Evolutionary conservation across 108 stramenopile species (phyloP), one percentile per base, ranked within the genome.

Genomic region (Nannochloropsis gaditana): DNA sequence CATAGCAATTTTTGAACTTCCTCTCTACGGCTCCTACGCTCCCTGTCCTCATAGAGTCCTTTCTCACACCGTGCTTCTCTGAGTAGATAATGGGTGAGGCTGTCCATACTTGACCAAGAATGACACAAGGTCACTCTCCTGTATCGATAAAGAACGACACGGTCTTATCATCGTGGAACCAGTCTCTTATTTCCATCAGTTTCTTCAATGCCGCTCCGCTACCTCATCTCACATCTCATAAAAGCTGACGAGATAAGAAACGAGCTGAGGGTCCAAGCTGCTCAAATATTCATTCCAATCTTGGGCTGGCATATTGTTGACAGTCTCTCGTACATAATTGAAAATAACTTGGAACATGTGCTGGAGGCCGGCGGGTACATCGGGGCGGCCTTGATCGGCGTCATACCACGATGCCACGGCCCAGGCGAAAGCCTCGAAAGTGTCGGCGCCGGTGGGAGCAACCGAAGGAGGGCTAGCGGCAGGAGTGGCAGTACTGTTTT

Each of bases 331-430:
- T n/a, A 73, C 2, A 73, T 73, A 73, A n/a, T 73, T 73, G 59
- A 73, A 73, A n/a, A 73, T 73, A n/a, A 87, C 87, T 79, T 84
- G 87, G 9, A 87, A 83, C 15, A 87, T 87, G 11, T 84, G 50
- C 80, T 79, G 41, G 19, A 87, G 84, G 10, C 79, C 83, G 43
- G 80, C 87, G 42, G 83, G 44, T 9, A 87, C 45, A 11, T 83
- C 80, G 42, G 83, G 87, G 19, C 80, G 87, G 42, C 80, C 79
- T 9, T n/a, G 42, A 17, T 45, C 44, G 42, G 83, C 83, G 44
- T 87, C 83, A 44, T 87, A 83, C 87, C 87, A 87, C 21, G 87
- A 87, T 9, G 83, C 87, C 59, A 87, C 80, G 73, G 87, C 83
- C 21, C 83, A 79, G 87, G 83, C 83, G 79, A 87, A 87, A 41